Percentiles rank a stretch among this genome's conserved stretches.
These are phyloP conservation scores for Sugiyamaella qingdaonensis DNA, from an alignment of 805 yeast genomes.

Conservation along the genomic window DNA sequence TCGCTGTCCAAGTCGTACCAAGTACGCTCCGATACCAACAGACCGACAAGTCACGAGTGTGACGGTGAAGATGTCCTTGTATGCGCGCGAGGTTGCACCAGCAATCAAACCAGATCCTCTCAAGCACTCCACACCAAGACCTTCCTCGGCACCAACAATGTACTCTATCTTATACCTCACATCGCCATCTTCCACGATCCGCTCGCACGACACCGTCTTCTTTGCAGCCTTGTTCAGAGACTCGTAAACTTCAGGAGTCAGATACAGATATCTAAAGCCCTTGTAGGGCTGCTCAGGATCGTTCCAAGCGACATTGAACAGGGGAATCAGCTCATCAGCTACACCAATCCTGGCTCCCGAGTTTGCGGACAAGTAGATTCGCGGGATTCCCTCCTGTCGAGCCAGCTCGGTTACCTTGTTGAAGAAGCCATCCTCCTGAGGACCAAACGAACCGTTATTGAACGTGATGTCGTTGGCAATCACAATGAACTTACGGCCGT, in stretches of 20 bases:
- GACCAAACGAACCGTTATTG: conserved; percentile 99
- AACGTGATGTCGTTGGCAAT: conserved; percentile 97
- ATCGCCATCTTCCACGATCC: conserved; percentile 78
- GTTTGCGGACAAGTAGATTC: conserved; percentile 94
- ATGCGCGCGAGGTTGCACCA: conserved; percentile 97
- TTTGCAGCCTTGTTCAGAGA: conserved; percentile 37
- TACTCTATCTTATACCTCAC: conserved; percentile 76
- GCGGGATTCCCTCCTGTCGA: conserved; percentile 85
- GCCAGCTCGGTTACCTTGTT: conserved; percentile 90
- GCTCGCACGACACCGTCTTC: conserved; percentile 66
- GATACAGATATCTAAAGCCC: conserved; percentile 87
- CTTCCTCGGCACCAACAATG: conserved; percentile 90
- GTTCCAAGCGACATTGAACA: conserved; percentile 90
- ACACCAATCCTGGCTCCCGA: conserved; percentile 99
- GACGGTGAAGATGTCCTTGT: conserved; percentile 93
- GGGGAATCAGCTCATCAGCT: conserved; percentile 91
- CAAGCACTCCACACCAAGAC: conserved; percentile 97
- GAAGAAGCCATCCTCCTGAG: conserved; percentile 89
- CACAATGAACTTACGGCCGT: conserved; percentile 88
- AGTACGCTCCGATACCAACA: conserved; percentile 99
- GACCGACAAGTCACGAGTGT: conserved; percentile 99
- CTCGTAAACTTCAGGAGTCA: conserved; percentile 63
- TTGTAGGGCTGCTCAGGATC: conserved; percentile 67
- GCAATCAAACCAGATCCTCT: conserved; percentile 98
- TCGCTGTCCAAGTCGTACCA: conserved; percentile 97